Base-by-base conservation (phyloP, 345 rosid genomes). In the Rhizophora apiculata region DNA sequence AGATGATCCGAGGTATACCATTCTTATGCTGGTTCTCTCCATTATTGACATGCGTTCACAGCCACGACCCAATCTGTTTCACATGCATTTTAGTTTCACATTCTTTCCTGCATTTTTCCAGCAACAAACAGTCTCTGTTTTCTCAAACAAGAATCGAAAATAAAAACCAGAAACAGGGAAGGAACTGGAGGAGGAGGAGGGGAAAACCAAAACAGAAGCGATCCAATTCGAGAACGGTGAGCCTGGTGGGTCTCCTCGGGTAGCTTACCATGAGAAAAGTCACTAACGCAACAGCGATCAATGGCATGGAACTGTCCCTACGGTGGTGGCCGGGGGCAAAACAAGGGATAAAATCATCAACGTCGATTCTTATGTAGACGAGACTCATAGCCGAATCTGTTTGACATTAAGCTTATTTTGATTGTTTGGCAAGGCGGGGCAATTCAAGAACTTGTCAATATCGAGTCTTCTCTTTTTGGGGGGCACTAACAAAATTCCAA, bases 161-260 rank as follows among this genome's bases (percentile, higher is more conserved):
- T 24, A 20, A 21, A 58, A 48, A 27, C 19, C 31, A 21, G 52
- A 6, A 6, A 13, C 53, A 15, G 24, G 46, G 36, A 20, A 39
- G 15, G 15, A 11, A 39, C 24, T 24, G 24, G 37, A 31, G 5
- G 37, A 8, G 10, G 9, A 5, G 15, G 19, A 29, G 1, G 30
- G 8, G 71, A 49, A 75, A 77, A 94, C 96, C 86, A 65, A 94
- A 89, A 53, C 81, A 78, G 55, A 95, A 78, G 75, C 89, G 93
- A 70, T 94, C 97, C 79, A 94, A 82, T 73, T 91, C 89, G 77
- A 84, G 82, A 81, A 94, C 81, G 36, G 91, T 74, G 79, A 91
- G 96, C 69, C 75, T 85, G 70, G 89, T 39, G 74, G 1, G 96
- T 93, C 54, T 85, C 88, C 56, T 82, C 90, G 27, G 89, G 93